Conservation (phyloP, 2,329 filamentous ascomycete species). For the Triangularia setosa region DNA sequence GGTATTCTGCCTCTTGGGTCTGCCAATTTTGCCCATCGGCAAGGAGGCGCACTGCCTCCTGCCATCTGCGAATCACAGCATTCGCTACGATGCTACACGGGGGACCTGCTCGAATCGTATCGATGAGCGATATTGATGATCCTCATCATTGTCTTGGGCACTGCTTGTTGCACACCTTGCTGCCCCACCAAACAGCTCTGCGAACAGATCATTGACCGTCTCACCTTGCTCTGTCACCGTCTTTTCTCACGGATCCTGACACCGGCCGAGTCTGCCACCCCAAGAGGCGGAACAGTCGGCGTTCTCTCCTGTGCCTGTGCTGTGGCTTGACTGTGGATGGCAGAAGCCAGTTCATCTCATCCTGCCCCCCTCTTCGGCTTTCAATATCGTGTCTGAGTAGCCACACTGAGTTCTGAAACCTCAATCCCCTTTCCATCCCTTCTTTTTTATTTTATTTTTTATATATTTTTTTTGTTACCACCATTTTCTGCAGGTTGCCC, state of each 20-base stretch:
- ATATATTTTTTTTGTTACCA: neutral
- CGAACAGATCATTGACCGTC: conserved; percentile 9
- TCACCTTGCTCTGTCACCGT: neutral
- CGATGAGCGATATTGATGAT: neutral
- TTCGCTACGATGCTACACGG: neutral
- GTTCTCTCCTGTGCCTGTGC: conserved; percentile 4
- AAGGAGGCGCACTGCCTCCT: neutral
- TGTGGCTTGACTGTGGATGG: conserved; percentile 7
- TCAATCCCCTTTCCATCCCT: neutral
- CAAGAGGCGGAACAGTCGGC: conserved; percentile 15
- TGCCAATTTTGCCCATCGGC: conserved; percentile 4
- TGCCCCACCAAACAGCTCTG: conserved; percentile 10
- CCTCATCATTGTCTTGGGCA: neutral
- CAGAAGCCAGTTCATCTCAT: neutral
- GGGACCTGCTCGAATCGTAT: neutral
- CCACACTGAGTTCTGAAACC: neutral
- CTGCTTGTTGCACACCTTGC: conserved; percentile 11
- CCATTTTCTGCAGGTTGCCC: conserved; percentile 4
- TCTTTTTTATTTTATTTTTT: neutral
- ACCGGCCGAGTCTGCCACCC: conserved; percentile 6
- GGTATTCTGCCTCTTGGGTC: neutral
- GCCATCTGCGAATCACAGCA: neutral
- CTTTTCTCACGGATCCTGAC: neutral
- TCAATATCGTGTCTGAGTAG: neutral
- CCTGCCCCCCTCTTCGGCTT: neutral